A percentile compares a stretch with the other conserved stretches of the same genome.
phyloP scores from a whole-genome alignment of 176 grass and related monocot species.

The Miscanthus lutarioriparius region DNA sequence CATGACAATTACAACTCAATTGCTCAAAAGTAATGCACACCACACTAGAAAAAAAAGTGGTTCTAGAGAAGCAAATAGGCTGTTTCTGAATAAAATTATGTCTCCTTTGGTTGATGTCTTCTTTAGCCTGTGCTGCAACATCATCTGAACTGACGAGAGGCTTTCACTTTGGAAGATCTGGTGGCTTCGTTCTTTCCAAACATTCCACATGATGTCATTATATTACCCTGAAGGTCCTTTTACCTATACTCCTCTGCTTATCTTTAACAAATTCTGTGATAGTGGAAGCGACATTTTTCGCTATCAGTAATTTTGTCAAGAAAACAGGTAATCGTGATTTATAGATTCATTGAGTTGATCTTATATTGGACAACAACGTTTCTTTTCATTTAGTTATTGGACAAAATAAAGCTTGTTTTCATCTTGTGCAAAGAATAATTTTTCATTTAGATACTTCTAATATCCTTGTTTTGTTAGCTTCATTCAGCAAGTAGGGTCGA shows the following conservation, averaged over 20 bases:
- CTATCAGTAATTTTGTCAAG: background rate
- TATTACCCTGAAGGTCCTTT: background rate
- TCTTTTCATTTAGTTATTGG: background rate
- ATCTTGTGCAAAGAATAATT: background rate
- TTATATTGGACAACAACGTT: background rate
- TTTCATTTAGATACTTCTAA: background rate
- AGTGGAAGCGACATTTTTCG: background rate
- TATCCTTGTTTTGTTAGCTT: slow-evolving; percentile 16
- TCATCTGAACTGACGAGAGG: background rate
- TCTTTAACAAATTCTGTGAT: background rate
- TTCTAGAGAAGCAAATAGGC: background rate
- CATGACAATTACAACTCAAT: background rate
- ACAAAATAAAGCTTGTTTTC: background rate
- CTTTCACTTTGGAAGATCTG: background rate
- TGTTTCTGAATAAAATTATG: background rate
- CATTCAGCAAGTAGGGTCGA: background rate
- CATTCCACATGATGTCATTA: background rate
- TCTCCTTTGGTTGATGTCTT: background rate
- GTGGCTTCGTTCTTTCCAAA: background rate
- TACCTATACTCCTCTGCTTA: background rate
- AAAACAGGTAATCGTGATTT: slow-evolving; percentile 11
- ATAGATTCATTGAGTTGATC: background rate
- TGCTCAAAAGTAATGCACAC: background rate
- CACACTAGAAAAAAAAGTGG: background rate
- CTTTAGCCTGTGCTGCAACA: background rate